Evolutionary conservation across 139 green algal genomes (phyloP).

Genomic region (Penium margaritaceum): DNA sequence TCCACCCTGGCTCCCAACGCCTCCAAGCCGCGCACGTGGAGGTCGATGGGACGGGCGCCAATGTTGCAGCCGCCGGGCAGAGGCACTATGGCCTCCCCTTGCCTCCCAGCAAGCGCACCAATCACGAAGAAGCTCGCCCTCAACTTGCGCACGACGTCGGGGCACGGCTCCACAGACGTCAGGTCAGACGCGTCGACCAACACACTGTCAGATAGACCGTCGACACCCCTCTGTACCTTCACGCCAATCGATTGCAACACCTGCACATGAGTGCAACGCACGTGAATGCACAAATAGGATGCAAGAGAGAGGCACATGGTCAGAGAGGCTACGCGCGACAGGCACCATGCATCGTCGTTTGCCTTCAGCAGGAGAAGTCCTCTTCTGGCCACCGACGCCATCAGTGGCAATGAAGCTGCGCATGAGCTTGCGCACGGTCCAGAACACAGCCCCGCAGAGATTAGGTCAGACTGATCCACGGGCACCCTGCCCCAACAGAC

Average conservation of each 20-base stretch:
- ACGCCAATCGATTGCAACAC: slow-evolving; percentile 47
- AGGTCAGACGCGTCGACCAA: slow-evolving; percentile 42
- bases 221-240: slow-evolving; percentile 32
- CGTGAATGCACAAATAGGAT: no score
- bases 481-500: no score
- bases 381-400: no score
- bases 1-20: slow-evolving; percentile 46
- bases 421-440: no score
- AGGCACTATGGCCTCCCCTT: slow-evolving; percentile 46
- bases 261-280: no score
- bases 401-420: no score
- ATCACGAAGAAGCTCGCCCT: slow-evolving; percentile 53
- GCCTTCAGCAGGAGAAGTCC: no score
- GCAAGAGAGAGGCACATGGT: no score
- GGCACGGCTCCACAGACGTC: slow-evolving; percentile 32
- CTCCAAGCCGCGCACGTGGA: slow-evolving; percentile 48
- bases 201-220: slow-evolving; percentile 29
- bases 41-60: slow-evolving; percentile 50
- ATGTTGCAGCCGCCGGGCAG: slow-evolving; percentile 58
- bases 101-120: slow-evolving; percentile 42
- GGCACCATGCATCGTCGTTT: no score
- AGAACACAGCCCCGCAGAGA: no score
- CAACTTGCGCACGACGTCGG: slow-evolving; percentile 44
- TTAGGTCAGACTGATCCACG: no score
- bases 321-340: no score